Base-by-base conservation (phyloP, 169 alveolate species). In the Plasmodium vinckei region DNA sequence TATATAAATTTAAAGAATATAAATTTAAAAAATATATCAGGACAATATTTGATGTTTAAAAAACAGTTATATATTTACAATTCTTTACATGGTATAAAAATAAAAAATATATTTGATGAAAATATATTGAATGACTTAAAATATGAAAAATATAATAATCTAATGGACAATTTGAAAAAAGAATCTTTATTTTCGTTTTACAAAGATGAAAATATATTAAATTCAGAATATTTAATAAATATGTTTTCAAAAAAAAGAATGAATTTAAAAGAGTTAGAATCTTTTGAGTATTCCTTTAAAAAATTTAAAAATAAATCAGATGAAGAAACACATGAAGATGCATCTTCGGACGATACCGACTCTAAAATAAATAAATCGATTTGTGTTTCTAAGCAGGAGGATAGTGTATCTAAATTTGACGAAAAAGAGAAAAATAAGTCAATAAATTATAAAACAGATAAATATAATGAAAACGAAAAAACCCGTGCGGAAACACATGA, bases 31-130 rank as follows among this genome's bases (percentile, higher is more conserved):
- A 60, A 63, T 13, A 42, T 94, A 17, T 94, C 96, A 10, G 96
- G 96, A 0, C 96, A 94, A 79, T 92, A 94, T 51, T 79, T 94
- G 56, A 94, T 94, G 96, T 92, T 87, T 63, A 93, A 94, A 33
- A 77, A 87, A 46, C 70, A 91, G 61, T 94, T 33, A 59, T 79
- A 79, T 57, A 56, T 53, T 33, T 25, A 69, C 54, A 79, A 56
- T 47, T 79, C 51, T 69, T 67, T 65, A 9, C 51, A 65, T 1
- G 89, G 89, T 39, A 64, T 9, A 17, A 61, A 79, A 67, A 79
- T 79, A 33, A 79, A 42, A 79, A 79, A 49, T n/a, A 79, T 79
- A 39, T 79, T 79, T 79, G 72, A 79, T 57, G 82, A 79, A 23
- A 79, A 39, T 25, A 79, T 79, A 53, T 15, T 79, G 12, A 49